These are phyloP conservation scores for Starmerella powellii DNA, from an alignment of 805 yeast species.

Conservation along the genomic window DNA sequence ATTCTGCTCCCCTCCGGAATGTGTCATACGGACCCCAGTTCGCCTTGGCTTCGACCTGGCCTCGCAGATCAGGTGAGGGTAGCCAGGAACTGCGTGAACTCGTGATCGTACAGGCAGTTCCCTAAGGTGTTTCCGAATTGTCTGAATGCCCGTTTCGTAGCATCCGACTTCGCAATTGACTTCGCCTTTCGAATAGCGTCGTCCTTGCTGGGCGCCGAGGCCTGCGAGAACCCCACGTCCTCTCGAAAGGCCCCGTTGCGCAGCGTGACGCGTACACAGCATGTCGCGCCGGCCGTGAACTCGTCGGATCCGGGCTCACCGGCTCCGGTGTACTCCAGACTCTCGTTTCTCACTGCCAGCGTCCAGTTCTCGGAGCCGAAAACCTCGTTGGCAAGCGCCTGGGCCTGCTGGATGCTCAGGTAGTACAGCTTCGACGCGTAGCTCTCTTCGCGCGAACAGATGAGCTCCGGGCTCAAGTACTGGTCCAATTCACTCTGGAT, in stretches of 20 bases:
- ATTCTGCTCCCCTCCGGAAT: too few relatives aligned
- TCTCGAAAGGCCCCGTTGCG: constrained; percentile 75
- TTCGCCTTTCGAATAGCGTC: constrained; percentile 70
- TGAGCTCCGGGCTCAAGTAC: constrained; percentile 2
- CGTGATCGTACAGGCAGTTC: constrained; percentile 30
- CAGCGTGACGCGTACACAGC: constrained; percentile 50
- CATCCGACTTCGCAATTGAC: constrained; percentile 61
- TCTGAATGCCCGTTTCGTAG: constrained; percentile 62
- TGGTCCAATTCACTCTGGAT: background rate
- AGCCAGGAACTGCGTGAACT: constrained; percentile 16
- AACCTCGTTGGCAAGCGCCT: constrained; percentile 13
- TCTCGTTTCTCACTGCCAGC: background rate
- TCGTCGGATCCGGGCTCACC: background rate
- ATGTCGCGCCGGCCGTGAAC: background rate
- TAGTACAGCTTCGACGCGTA: background rate
- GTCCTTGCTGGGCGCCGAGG: constrained; percentile 40
- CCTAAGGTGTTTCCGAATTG: constrained; percentile 72
- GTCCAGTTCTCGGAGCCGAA: constrained; percentile 17
- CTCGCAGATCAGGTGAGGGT: constrained; percentile 1
- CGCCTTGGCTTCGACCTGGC: too few relatives aligned
- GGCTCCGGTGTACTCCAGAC: background rate
- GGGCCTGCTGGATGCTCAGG: constrained; percentile 7
- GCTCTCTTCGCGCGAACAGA: background rate
- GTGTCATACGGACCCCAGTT: background rate
- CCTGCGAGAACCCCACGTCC: constrained; percentile 65